Evolutionary conservation across 2,329 filamentous ascomycete species (phyloP).

Genomic region (Aspergillus puulaauensis): DNA sequence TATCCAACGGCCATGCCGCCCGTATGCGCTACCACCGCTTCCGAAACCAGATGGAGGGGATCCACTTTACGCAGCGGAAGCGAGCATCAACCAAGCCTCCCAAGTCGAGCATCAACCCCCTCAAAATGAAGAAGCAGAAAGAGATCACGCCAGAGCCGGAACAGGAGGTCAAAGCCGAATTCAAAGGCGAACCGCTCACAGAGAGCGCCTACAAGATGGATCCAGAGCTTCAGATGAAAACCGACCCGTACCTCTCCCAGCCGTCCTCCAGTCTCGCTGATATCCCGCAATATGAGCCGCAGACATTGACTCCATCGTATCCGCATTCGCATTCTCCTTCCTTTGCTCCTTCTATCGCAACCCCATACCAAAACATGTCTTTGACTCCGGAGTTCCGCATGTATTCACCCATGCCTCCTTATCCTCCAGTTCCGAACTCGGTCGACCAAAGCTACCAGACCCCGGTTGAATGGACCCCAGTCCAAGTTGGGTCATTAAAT

Average conservation of each 20-base stretch:
- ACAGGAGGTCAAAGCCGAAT: conserved; percentile 15
- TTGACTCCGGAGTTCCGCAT: conserved; percentile 16
- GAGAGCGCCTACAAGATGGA: no score
- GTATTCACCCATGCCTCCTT: conserved; percentile 5
- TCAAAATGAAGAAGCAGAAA: conserved; percentile 15
- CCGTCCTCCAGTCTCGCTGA: conserved; percentile 9
- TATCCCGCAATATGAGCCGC: conserved; percentile 11
- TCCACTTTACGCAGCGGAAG: conserved; percentile 27
- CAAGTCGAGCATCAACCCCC: conserved; percentile 13
- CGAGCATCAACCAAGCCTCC: conserved; percentile 24
- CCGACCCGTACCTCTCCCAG: conserved; percentile 18
- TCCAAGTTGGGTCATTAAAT: conserved; percentile 24
- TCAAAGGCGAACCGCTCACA: conserved; percentile 4
- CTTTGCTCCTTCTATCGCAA: conserved; percentile 10
- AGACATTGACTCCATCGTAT: neutral
- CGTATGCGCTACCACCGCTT: conserved; percentile 59
- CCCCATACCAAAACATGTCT: conserved; percentile 7
- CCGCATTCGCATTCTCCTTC: conserved; percentile 4
- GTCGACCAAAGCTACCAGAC: neutral
- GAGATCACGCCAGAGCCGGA: conserved; percentile 9
- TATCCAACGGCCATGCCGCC: conserved; percentile 58
- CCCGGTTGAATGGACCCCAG: conserved; percentile 20
- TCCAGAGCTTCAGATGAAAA: conserved; percentile 19
- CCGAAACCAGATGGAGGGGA: conserved; percentile 53
- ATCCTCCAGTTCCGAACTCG: neutral